Evolutionary conservation across 257 asterid species (phyloP).

Genomic region (Lycium ferocissimum): DNA sequence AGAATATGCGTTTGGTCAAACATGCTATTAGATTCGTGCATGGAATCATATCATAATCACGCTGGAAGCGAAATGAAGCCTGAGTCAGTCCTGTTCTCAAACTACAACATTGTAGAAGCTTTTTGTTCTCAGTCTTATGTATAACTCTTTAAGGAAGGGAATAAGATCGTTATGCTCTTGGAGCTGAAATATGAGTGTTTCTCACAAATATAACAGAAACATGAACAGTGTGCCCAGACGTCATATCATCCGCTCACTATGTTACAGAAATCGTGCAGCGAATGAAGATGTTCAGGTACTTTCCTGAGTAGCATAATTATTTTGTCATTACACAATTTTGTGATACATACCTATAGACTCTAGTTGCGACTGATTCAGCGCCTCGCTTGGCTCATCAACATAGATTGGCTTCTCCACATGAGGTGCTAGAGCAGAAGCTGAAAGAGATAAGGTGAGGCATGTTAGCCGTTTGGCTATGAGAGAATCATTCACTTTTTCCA

Average conservation of each 20-base stretch:
- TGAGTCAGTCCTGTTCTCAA: background rate
- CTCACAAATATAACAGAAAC: background rate
- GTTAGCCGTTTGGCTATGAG: background rate
- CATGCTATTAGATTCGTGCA: background rate
- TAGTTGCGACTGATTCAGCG: conserved; percentile 65
- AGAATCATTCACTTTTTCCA: no score
- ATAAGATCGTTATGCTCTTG: background rate
- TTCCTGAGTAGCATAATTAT: background rate
- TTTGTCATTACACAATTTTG: background rate
- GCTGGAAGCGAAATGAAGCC: background rate
- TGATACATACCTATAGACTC: conserved; percentile 60
- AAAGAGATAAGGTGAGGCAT: conserved; percentile 15
- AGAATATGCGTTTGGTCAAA: no score
- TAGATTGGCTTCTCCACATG: conserved; percentile 52
- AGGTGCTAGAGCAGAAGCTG: conserved; percentile 51
- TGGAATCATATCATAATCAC: background rate
- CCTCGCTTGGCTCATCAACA: conserved; percentile 60
- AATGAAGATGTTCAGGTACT: background rate
- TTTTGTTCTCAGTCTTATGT: background rate
- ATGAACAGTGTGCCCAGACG: background rate
- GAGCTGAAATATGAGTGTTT: background rate
- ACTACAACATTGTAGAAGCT: background rate
- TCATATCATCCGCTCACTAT: background rate
- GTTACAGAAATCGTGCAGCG: background rate
- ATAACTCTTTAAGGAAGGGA: background rate